Base-by-base conservation (phyloP, 371 early-diverging fungal species). In the Mucor saturninus region DNA sequence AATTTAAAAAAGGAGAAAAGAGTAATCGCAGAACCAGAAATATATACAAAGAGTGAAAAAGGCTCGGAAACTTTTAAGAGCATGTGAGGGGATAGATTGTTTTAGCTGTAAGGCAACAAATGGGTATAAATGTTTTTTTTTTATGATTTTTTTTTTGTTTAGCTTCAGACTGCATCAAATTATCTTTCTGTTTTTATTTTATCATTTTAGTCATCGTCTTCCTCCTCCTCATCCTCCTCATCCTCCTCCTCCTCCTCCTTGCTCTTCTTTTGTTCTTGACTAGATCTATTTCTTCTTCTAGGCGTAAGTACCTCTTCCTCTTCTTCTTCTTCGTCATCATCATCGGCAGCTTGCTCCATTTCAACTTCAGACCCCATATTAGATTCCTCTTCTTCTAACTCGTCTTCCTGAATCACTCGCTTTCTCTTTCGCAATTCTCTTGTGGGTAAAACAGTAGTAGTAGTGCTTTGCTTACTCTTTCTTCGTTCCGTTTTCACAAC, bases 1-100 rank as follows among this genome's bases (percentile, higher is more conserved):
- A 32, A 50, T 14, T 79, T 79, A 56, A 61, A 63, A 61, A 40
- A 51, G 43, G 29, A 35, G 29, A 26, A 60, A 42, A 29, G 15
- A 32, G 29, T 31, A 38, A 39, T 39, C 35, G 46, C 21, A 46
- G 26, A 46, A 46, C 15, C 21, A 21, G 4, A 46, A 46, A 46
- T 21, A 46, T 21, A 46, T 4, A 39, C 21, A 54, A 21, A 28
- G 28, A 35, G 5, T 38, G 10, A 29, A 21, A 28, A 26, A 28
- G 52, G 45, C 53, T 60, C 60, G 60, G 60, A 60, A 60, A 60
- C 60, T 60, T 60, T 40, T 52, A 51, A 59, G 32, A 59, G 29
- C 60, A 52, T 42, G 52, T 42, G 52, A 42, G 31, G 52, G 14
- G 52, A 52, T 35, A 52, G n/a, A 35, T 52, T 53, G 21, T 21